Conservation (phyloP, 257 asterid genomes). For the Jasminum sambac region DNA sequence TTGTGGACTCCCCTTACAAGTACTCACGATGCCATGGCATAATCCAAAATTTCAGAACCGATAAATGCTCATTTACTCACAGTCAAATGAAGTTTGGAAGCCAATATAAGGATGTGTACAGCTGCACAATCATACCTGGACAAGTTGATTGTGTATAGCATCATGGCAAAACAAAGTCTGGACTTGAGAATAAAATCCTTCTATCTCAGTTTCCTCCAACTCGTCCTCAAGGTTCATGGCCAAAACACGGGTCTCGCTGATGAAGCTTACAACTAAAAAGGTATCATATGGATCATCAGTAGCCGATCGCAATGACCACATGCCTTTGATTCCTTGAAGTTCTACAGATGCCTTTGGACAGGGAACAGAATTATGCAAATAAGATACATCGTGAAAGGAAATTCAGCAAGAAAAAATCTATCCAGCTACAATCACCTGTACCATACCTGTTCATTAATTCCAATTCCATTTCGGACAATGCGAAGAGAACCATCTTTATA, state of each 20-base stretch:
- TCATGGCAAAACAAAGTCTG: slow-evolving; percentile 92
- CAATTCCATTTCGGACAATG: slow-evolving; percentile 89
- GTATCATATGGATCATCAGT: slow-evolving; percentile 85
- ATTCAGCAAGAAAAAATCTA: slow-evolving; percentile 7
- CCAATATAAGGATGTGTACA: slow-evolving; percentile 15
- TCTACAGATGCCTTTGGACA: slow-evolving; percentile 81
- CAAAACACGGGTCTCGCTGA: slow-evolving; percentile 88
- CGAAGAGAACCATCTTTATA: slow-evolving; percentile 93
- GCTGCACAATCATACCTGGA: slow-evolving; percentile 56
- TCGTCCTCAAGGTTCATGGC: slow-evolving; percentile 95
- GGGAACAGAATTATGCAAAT: slow-evolving; percentile 13
- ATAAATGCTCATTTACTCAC: neutral
- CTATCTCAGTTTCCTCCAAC: slow-evolving; percentile 93
- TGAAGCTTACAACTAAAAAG: slow-evolving; percentile 90
- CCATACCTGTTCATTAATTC: slow-evolving; percentile 85
- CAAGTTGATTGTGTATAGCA: slow-evolving; percentile 79
- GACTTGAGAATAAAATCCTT: slow-evolving; percentile 74
- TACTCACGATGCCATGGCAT: neutral
- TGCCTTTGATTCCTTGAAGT: slow-evolving; percentile 96
- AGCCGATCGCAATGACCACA: slow-evolving; percentile 92
- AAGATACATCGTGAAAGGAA: neutral
- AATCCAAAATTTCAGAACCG: neutral
- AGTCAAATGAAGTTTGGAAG: slow-evolving; percentile 5
- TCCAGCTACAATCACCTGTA: neutral
- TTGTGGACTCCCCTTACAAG: neutral